Evolutionary conservation across 2,329 filamentous ascomycete genomes (phyloP).

Genomic region (Colletotrichum camelliae): DNA sequence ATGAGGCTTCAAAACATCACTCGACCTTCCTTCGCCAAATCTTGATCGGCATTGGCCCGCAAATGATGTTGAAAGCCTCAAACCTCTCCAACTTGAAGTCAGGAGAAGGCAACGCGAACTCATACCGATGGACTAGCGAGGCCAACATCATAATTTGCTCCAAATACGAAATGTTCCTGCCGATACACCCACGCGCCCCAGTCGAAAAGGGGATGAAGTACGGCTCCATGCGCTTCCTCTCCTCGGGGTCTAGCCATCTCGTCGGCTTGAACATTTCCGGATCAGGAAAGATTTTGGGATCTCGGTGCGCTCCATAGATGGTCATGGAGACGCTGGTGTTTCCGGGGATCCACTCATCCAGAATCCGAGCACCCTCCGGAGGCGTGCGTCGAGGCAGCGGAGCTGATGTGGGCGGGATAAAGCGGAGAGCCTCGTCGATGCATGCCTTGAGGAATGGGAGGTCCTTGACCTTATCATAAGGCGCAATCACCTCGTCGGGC

Average conservation of each 20-base stretch:
- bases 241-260: constrained; percentile 41
- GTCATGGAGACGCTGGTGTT: constrained; percentile 49
- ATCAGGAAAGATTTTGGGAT: background rate
- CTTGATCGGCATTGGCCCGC: constrained; percentile 8
- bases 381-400: constrained; percentile 51
- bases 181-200: constrained; percentile 27
- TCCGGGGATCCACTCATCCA: constrained; percentile 49
- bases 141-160: constrained; percentile 51
- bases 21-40: constrained; percentile 4
- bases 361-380: constrained; percentile 44
- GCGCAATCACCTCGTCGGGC: constrained; percentile 45
- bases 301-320: constrained; percentile 24
- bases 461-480: constrained; percentile 55
- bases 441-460: constrained; percentile 57
- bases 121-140: constrained; percentile 45
- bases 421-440: constrained; percentile 54
- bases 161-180: constrained; percentile 42
- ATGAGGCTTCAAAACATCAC: background rate
- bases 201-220: constrained; percentile 42
- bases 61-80: constrained; percentile 8
- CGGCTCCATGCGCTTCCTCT: constrained; percentile 40
- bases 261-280: constrained; percentile 29
- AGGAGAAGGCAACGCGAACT: constrained; percentile 35
- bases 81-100: background rate
- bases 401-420: constrained; percentile 47